Evolutionary conservation across 768 basidiomycete genomes (phyloP), one percentile per base, ranked within the genome.

Genomic region (Sporobolomyces roseus): DNA sequence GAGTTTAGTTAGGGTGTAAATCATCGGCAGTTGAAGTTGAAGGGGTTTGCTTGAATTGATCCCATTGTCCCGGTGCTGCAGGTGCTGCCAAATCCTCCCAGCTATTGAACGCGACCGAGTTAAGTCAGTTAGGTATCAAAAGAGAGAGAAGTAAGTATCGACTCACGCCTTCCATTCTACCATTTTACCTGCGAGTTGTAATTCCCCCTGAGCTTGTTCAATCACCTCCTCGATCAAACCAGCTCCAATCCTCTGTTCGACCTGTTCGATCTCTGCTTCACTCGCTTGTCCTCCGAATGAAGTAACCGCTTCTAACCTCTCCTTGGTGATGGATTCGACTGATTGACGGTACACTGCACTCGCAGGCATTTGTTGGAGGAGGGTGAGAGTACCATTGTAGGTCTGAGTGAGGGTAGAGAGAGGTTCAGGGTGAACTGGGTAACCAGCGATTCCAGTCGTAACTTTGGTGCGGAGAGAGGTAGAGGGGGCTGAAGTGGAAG

Each of bases 81-180:
- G 85, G 87, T 78, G 91, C 88, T 77, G 88, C 88, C 70, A 96
- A 80, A 21, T 89, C 83, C 78, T 94, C 93, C 92, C 91, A 96
- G 45, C 93, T 92, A 74, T 51, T 56, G 33, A 38, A 66, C 61
- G 65, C 46, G 53, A 60, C 59, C 60, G 56, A 27, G 41, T 30
- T 33, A 19, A 10, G 21, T 23, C 17, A 2, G 32, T 10, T 16
- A 7, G 70, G 12, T n/a, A 7, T 46, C 45, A 46, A 13, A 25
- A 56, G 25, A 52, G 54, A 32, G 36, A n/a, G 30, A 14, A 19
- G 16, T 53, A 21, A 52, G 54, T 30, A 30, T 30, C 29, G 4
- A 63, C 88, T 92, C 79, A 78, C 93, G 89, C 85, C 81, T 93
- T 94, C 92, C 91, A 98, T 77, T 93, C 88, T n/a, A 87, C 77